phyloP scores from a whole-genome alignment of 2,329 filamentous ascomycete species.

The Emergomyces pasteurianus region DNA sequence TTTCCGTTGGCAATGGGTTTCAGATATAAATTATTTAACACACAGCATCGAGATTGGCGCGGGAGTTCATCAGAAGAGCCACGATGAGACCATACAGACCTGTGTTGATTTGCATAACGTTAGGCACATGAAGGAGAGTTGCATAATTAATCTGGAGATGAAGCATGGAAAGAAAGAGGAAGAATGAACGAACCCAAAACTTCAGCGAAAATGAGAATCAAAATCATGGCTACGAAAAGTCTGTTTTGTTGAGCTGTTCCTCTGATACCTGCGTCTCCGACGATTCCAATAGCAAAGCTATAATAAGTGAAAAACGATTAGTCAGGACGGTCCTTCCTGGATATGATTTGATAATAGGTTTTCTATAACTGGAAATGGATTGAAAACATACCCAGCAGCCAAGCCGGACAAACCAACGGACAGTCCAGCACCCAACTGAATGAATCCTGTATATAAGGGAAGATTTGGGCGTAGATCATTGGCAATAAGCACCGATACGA shows the following conservation, averaged over 20 bases:
- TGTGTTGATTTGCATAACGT: slow-evolving; percentile 23
- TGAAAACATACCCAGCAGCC: slow-evolving; percentile 48
- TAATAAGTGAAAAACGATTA: not conserved
- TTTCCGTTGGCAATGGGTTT: not conserved
- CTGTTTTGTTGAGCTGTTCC: slow-evolving; percentile 41
- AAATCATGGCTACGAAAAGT: slow-evolving; percentile 93
- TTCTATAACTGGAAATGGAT: not conserved
- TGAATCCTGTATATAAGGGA: slow-evolving; percentile 69
- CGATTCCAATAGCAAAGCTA: slow-evolving; percentile 74
- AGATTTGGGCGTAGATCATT: slow-evolving; percentile 61
- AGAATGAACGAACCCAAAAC: slow-evolving; percentile 64
- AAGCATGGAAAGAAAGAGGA: not conserved
- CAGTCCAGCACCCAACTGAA: slow-evolving; percentile 74
- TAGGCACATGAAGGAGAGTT: not conserved
- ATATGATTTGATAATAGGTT: not conserved
- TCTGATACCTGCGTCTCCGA: slow-evolving; percentile 47
- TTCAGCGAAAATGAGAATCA: slow-evolving; percentile 99
- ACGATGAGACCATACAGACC: slow-evolving; percentile 99
- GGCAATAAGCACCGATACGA: slow-evolving; percentile 78
- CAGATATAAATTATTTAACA: slow-evolving; percentile 39
- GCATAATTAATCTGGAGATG: not conserved
- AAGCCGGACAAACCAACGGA: slow-evolving; percentile 72
- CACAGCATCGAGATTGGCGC: slow-evolving; percentile 52
- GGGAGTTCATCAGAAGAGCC: slow-evolving; percentile 98
- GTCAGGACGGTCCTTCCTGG: not conserved